Base-by-base conservation (phyloP, 2,329 filamentous ascomycete species). In the Chaetomium sp. region DNA sequence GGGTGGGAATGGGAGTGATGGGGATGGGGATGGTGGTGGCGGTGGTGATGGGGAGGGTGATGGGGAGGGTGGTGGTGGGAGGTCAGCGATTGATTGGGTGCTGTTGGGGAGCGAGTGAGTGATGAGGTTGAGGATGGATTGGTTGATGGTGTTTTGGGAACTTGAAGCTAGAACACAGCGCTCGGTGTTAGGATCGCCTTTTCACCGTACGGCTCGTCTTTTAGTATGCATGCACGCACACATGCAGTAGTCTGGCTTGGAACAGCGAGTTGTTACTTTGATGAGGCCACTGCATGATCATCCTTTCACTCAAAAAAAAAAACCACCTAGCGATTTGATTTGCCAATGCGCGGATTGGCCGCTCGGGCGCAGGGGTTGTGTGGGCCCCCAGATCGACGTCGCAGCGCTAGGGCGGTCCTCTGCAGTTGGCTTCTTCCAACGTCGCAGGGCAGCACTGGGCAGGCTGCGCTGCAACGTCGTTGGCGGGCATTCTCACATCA, bases 391-490 rank as follows among this genome's bases (percentile, higher is more conserved):
- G 12, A 56, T 56, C 33, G 54, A 38, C 31, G 54, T 42, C 54
- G 54, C 54, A 56, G 33, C 33, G 21, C 33, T 42, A 56, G 51
- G 35, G 27, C 53, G n/a, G 9, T 25, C 19, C 13, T 27, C 35
- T 49, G 59, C 59, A 47, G 59, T 62, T 56, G 59, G 59, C 21
- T 49, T 27, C 57, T 53, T 16, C 29, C 47, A 42, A 29, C 38
- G 60, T 62, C 23, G 60, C 54, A 62, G 21, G 29, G 60, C 42
- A 38, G 51, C 29, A 27, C 54, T 57, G 21, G 29, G 60, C 42
- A 21, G 31, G 21, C 25, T 62, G 53, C 53, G 21, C n/a, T 62
- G 53, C 21, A 62, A 62, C 60, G 4, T 27, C 3, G 53, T 57
- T 62, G 60, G 53, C 51, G 16, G 27, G 27, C 27, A 19, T 38